Percentiles rank a stretch among this genome's conserved stretches.
Conservation (phyloP, 2,329 filamentous ascomycete species). For the Ceratocystis smalleyi region DNA sequence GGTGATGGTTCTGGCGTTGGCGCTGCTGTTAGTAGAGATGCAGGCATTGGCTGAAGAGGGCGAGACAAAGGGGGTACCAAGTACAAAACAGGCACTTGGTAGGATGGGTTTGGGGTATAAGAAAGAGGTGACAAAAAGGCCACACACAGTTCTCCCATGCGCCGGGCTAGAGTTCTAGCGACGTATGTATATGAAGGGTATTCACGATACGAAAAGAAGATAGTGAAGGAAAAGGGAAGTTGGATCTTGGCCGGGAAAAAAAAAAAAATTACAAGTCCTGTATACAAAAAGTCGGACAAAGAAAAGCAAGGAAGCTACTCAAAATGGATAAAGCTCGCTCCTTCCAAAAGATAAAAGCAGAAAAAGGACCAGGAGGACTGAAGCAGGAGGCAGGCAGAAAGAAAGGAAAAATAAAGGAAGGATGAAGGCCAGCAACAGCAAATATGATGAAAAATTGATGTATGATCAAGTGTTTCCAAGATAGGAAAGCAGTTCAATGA, state of each 20-base stretch:
- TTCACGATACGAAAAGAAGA: neutral
- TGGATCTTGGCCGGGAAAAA: neutral
- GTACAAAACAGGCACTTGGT: neutral
- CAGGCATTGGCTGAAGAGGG: neutral
- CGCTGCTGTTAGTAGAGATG: neutral
- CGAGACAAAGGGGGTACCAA: neutral
- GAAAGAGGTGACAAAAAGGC: neutral
- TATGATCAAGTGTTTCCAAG: neutral
- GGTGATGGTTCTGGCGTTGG: neutral
- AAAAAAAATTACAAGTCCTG: slow-evolving; percentile 4
- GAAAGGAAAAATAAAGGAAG: neutral
- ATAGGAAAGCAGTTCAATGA: slow-evolving; percentile 4
- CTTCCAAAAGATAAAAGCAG: neutral
- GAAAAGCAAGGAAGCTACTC: neutral
- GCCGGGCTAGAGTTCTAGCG: no score
- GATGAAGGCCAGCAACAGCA: neutral
- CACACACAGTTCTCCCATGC: neutral
- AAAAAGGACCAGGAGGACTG: slow-evolving; percentile 4
- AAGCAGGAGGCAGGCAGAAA: neutral
- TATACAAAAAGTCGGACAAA: neutral
- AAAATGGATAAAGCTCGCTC: neutral
- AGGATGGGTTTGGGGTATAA: neutral
- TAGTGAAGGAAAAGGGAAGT: neutral
- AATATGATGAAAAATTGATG: neutral
- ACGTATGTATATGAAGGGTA: neutral